Conservation (phyloP, 208 protist genomes). For the Jaenimonas drosophilae region DNA sequence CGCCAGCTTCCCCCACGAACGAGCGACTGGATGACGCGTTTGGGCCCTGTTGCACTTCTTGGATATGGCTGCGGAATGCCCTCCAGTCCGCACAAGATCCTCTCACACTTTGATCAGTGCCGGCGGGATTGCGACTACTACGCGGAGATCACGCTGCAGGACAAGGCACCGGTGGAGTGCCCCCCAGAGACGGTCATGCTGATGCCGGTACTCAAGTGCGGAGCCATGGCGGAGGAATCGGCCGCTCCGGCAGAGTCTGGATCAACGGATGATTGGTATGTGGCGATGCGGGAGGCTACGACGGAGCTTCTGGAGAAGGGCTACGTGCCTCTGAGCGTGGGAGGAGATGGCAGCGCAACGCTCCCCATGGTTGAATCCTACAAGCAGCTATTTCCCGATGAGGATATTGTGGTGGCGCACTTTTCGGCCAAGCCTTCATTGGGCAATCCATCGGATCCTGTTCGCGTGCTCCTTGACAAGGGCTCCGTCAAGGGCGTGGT, state of each 20-base stretch:
- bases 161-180: slow-evolving; percentile 56
- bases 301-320: slow-evolving; percentile 72
- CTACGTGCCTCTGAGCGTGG: slow-evolving; percentile 65
- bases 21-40: slow-evolving; percentile 51
- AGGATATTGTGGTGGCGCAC: slow-evolving; percentile 72
- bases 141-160: slow-evolving; percentile 65
- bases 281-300: slow-evolving; percentile 34
- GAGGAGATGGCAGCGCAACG: slow-evolving; percentile 61
- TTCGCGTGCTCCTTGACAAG: slow-evolving; percentile 67
- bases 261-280: slow-evolving; percentile 36
- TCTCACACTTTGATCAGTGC: slow-evolving; percentile 42
- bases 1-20: slow-evolving; percentile 41
- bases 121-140: slow-evolving; percentile 69
- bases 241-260: not conserved
- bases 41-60: slow-evolving; percentile 68
- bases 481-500: slow-evolving; percentile 63
- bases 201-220: slow-evolving; percentile 62
- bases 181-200: slow-evolving; percentile 71
- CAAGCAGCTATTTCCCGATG: slow-evolving; percentile 59
- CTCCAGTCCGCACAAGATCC: slow-evolving; percentile 18
- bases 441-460: slow-evolving; percentile 15
- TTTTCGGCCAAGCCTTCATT: slow-evolving; percentile 48
- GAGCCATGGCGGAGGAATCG: slow-evolving; percentile 33
- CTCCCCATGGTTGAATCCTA: slow-evolving; percentile 70
- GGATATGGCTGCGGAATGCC: slow-evolving; percentile 28